Base-by-base conservation (phyloP, 331 rosid species). In the Acacia concinna region DNA sequence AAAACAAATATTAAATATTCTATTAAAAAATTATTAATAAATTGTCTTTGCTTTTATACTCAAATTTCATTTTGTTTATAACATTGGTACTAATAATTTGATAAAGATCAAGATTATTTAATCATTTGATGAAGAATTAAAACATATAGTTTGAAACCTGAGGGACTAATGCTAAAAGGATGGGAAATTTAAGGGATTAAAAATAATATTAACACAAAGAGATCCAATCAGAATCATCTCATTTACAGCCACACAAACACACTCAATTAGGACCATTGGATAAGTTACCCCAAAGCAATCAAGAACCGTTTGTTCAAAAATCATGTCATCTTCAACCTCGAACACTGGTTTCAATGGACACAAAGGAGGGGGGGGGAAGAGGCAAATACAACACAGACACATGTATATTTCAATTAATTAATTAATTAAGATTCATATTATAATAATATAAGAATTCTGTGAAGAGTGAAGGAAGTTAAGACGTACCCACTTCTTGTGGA, bases 401-500 rank as follows among this genome's bases (percentile, higher is more conserved):
- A 8, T 56, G 9, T 56, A 23, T n/a, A 14, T 18, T 18, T 38
- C 41, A 38, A 46, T 43, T 12, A 43, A 47, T 46, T 37, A 6
- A 44, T 13, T 46, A 44, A 14, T 46, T n/a, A n/a, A n/a, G n/a
- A 14, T 3, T 14, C 2, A 14, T 46, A 46, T 43, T 10, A n/a
- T 21, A 51, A 51, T 20, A 18, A 20, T 1, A 1, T 7, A 51
- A 20, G 11, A 1, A 18, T 51, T 56, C 25, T 1, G 18, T 15
- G 32, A 57, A 11, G 2, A n/a, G n/a, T 1, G 18, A 32, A 15
- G 4, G 3, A 51, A 10, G 11, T 25, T 1, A 60, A 59, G 8
- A 0, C 23, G 40, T 79, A 94, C 98, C 98, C 97, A 92, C 60
- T 90, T 88, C 75, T 87, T 94, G 82, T 74, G 44, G 90, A 88